Evolutionary conservation across 495 filamentous ascomycete genomes (phyloP).

Genomic region (Penicillium pancosmium): DNA sequence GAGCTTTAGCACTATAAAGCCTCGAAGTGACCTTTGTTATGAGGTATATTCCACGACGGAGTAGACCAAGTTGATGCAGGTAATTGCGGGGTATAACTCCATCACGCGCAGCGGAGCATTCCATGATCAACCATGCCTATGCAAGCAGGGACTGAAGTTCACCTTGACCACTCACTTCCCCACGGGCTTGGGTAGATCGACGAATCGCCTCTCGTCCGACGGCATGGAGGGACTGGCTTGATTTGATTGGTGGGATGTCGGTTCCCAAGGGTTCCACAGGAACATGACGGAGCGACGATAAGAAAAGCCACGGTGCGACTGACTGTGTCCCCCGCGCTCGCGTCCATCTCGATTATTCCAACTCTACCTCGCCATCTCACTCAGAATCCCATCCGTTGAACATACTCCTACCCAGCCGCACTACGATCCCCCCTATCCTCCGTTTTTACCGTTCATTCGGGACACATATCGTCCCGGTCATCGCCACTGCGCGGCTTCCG

Average conservation of each 20-base stretch:
- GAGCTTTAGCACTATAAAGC: no score
- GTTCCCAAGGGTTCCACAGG: constrained; percentile 12
- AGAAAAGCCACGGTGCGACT: constrained; percentile 4
- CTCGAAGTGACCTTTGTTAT: no score
- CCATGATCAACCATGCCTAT: background rate
- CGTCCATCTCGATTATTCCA: background rate
- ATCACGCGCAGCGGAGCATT: background rate
- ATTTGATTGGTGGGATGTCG: constrained; percentile 36
- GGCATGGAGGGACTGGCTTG: constrained; percentile 44
- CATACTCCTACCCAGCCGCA: background rate
- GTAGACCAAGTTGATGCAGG: no score
- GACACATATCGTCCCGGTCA: constrained; percentile 2
- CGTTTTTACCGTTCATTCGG: background rate
- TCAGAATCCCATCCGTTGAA: background rate
- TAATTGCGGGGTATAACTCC: no score
- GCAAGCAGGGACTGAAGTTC: no score
- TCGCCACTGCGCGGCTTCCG: constrained; percentile 30
- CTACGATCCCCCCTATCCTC: background rate
- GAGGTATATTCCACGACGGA: no score
- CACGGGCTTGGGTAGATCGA: background rate
- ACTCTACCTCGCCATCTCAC: background rate
- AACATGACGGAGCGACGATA: constrained; percentile 19
- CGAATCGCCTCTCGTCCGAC: constrained; percentile 19
- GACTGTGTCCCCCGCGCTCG: constrained; percentile 2
- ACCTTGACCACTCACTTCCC: background rate